Conservation (phyloP, 2,329 filamentous ascomycete genomes). For the Trichoderma sp. region DNA sequence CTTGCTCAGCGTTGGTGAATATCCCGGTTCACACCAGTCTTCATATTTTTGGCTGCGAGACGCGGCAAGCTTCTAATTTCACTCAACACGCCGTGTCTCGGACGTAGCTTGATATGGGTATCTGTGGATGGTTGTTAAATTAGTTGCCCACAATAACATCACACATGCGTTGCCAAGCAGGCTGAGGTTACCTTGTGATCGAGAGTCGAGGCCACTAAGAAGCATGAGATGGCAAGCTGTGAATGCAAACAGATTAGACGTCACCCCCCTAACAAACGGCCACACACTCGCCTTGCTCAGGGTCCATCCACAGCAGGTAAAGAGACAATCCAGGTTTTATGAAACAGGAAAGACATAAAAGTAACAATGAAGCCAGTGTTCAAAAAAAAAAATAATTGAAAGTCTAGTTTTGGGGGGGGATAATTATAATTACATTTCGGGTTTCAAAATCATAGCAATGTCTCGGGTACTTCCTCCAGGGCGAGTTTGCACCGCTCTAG, state of each 20-base stretch:
- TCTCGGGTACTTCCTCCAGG: conserved; percentile 76
- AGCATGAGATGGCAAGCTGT: neutral
- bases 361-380: conserved; percentile 12
- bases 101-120: neutral
- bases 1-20: neutral
- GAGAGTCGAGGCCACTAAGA: neutral
- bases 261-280: neutral
- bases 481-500: conserved; percentile 83
- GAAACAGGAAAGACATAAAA: conserved; percentile 6
- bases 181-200: neutral
- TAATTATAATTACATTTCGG: conserved; percentile 37
- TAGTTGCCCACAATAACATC: neutral
- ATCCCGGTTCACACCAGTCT: neutral
- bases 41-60: neutral
- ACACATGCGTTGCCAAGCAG: neutral
- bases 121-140: neutral
- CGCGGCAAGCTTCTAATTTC: conserved; percentile 2
- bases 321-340: neutral
- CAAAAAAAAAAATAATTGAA: conserved; percentile 22
- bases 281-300: neutral
- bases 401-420: conserved; percentile 22
- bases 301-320: neutral
- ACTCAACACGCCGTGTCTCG: neutral
- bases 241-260: conserved; percentile 2
- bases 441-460: conserved; percentile 58